These are phyloP conservation scores for Ensete ventricosum DNA, from an alignment of 176 grass and related monocot species.

Conservation along the genomic window DNA sequence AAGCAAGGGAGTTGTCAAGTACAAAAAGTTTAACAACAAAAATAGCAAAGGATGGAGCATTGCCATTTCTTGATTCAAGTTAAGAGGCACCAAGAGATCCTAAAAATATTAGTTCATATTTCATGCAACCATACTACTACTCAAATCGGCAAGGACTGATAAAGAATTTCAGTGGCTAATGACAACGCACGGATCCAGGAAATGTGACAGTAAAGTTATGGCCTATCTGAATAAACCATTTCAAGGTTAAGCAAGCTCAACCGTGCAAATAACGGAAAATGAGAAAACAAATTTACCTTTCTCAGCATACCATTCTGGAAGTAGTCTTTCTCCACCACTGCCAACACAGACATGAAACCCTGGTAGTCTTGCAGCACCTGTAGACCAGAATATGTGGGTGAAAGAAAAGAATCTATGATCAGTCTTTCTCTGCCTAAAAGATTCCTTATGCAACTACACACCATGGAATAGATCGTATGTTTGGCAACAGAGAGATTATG, in stretches of 20 bases:
- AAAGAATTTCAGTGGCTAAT: too few relatives aligned
- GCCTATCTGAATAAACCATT: background rate
- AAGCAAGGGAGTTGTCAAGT: background rate
- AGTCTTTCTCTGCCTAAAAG: background rate
- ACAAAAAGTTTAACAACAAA: background rate
- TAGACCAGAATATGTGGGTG: constrained; percentile 7
- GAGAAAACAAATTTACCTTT: constrained; percentile 38
- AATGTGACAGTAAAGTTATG: background rate
- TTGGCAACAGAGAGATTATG: too few relatives aligned
- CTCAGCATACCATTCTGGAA: constrained; percentile 94
- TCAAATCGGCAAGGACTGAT: background rate
- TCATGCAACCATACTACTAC: background rate
- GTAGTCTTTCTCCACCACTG: constrained; percentile 72
- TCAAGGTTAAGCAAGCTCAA: background rate
- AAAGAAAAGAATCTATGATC: background rate
- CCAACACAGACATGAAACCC: constrained; percentile 90
- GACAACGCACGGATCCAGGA: background rate
- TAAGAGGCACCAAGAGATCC: background rate
- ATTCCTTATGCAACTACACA: background rate
- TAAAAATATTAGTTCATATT: background rate
- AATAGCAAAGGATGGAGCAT: background rate
- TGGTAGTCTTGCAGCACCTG: constrained; percentile 88
- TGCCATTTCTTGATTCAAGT: background rate
- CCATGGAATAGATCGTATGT: too few relatives aligned
- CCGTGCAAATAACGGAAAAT: too few relatives aligned